phyloP scores from a whole-genome alignment of 805 yeast genomes.

The Candida pini region DNA sequence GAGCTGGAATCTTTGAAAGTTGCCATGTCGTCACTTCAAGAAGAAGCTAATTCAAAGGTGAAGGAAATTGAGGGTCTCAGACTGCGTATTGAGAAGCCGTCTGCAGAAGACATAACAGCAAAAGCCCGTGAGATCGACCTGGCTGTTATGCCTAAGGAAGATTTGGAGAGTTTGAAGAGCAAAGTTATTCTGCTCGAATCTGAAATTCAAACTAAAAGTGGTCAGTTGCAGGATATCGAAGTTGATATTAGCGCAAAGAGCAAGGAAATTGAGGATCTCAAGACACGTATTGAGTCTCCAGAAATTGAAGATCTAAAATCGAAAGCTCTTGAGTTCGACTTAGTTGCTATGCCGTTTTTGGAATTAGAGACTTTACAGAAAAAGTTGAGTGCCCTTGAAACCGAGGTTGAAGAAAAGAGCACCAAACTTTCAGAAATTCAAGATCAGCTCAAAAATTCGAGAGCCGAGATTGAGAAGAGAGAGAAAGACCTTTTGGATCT shows the following conservation, averaged over 20 bases:
- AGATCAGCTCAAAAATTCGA: neutral
- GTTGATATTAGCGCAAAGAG: slow-evolving; percentile 1
- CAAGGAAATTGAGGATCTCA: slow-evolving; percentile 9
- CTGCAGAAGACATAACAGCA: too few species aligned
- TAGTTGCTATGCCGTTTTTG: slow-evolving; percentile 20
- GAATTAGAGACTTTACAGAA: slow-evolving; percentile 18
- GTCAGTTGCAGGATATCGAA: slow-evolving; percentile 1
- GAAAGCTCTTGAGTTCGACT: slow-evolving; percentile 25
- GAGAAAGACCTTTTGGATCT: too few species aligned
- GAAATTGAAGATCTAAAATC: slow-evolving; percentile 23
- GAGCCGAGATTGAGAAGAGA: slow-evolving; percentile 5
- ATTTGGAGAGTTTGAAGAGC: too few species aligned
- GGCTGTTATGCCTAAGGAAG: too few species aligned
- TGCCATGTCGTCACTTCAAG: too few species aligned
- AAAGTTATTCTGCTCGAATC: too few species aligned
- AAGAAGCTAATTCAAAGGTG: too few species aligned
- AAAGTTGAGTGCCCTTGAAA: neutral
- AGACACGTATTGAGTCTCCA: slow-evolving; percentile 23
- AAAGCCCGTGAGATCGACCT: too few species aligned
- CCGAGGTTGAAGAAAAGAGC: neutral
- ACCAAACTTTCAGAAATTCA: slow-evolving; percentile 1
- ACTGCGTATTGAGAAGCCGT: too few species aligned
- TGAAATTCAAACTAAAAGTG: neutral
- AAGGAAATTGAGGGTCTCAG: too few species aligned
- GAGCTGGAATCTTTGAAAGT: too few species aligned